Evolutionary conservation across 2,329 filamentous ascomycete species (phyloP).

Genomic region (Cordyceps farinosa): DNA sequence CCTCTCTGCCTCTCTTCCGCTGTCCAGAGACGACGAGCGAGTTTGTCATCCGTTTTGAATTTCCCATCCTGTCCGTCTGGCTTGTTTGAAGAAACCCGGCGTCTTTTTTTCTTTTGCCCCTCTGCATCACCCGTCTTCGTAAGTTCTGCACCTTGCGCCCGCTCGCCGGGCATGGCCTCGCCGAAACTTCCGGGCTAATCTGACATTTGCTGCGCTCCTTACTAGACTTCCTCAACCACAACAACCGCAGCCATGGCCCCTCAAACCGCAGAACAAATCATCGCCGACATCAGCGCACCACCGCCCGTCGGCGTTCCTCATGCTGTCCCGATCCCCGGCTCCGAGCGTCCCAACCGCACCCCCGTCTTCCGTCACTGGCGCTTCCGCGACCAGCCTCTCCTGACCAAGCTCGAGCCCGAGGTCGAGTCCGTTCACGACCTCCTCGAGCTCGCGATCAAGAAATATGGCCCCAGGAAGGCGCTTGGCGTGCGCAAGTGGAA

Average conservation of each 20-base stretch:
- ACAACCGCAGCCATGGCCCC: conserved; percentile 20
- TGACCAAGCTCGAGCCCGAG: conserved; percentile 68
- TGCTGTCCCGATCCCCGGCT: conserved; percentile 72
- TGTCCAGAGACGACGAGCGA: conserved; percentile 12
- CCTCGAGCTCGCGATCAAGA: conserved; percentile 66
- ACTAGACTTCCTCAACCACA: conserved; percentile 26
- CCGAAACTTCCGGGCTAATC: neutral
- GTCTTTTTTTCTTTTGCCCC: neutral
- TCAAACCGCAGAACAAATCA: conserved; percentile 9
- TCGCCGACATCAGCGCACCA: conserved; percentile 49
- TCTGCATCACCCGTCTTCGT: neutral
- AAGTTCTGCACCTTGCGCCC: neutral
- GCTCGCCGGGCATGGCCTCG: neutral
- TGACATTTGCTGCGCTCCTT: neutral
- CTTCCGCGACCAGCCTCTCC: conserved; percentile 65
- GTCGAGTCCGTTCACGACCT: conserved; percentile 73
- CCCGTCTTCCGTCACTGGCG: conserved; percentile 81
- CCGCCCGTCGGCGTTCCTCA: conserved; percentile 76
- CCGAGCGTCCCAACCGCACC: conserved; percentile 67
- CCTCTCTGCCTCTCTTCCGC: neutral
- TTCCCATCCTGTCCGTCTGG: neutral
- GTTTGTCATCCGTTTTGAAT: conserved; percentile 2
- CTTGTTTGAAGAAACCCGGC: neutral
- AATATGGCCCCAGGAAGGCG: conserved; percentile 64
- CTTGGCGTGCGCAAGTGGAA: conserved; percentile 81